Evolutionary conservation across 306 rosid species (phyloP).

Genomic region (Pterocarpus santalinus): DNA sequence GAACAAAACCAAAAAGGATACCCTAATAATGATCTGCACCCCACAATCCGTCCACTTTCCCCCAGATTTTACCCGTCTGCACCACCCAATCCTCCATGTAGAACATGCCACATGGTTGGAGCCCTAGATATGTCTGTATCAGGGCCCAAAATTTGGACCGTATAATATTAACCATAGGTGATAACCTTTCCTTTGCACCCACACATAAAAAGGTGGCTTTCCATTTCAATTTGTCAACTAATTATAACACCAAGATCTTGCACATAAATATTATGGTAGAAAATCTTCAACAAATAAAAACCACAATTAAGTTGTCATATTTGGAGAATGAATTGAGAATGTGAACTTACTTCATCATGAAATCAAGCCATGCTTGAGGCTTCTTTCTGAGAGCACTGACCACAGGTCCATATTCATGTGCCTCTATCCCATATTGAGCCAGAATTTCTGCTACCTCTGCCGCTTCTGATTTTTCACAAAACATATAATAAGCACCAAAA

Average conservation of each 20-base stretch:
- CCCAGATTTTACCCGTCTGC: background rate
- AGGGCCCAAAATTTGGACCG: conserved; percentile 19
- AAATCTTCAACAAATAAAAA: background rate
- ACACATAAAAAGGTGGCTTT: conserved; percentile 23
- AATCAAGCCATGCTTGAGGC: conserved; percentile 95
- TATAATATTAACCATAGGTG: conserved; percentile 25
- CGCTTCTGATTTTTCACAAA: conserved; percentile 65
- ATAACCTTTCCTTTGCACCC: background rate
- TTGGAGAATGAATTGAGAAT: background rate
- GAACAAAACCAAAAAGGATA: conserved; percentile 19
- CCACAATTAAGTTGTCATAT: background rate
- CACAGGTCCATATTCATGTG: conserved; percentile 85
- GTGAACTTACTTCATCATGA: conserved; percentile 91
- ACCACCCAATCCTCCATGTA: background rate
- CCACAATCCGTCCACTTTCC: background rate
- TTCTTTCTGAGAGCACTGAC: conserved; percentile 80
- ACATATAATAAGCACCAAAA: background rate
- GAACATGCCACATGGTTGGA: conserved; percentile 3
- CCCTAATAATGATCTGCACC: background rate
- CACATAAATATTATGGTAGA: background rate
- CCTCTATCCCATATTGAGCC: conserved; percentile 75
- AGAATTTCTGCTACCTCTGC: conserved; percentile 88
- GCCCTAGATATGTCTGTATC: background rate
- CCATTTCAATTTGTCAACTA: conserved; percentile 13
- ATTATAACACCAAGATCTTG: background rate